Evolutionary conservation across 352 stramenopile genomes (phyloP).

Genomic region (Phytophthora pinifolia): DNA sequence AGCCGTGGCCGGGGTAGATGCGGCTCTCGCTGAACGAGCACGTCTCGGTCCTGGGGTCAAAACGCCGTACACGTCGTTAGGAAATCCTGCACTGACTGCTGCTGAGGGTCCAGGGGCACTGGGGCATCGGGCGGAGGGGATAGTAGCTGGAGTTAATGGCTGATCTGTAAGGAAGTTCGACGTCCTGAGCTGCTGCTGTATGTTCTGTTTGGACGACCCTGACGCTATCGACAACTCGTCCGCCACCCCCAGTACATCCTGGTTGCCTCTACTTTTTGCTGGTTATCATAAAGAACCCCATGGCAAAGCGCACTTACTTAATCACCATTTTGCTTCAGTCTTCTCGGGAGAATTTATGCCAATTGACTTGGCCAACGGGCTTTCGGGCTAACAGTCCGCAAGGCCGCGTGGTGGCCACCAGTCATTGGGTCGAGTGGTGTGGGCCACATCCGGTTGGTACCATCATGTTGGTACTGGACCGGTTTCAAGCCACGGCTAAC

Average conservation of each 20-base stretch:
- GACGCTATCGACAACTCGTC: no score
- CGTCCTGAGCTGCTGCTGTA: no score
- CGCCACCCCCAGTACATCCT: no score
- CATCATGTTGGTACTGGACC: no score
- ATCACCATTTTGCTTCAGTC: constrained; percentile 90
- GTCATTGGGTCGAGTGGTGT: background rate
- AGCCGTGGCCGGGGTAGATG: constrained; percentile 99
- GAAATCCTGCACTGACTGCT: background rate
- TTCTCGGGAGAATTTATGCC: constrained; percentile 90
- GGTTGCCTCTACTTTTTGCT: no score
- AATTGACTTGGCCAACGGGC: constrained; percentile 57
- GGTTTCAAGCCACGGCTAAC: no score
- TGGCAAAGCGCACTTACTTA: constrained; percentile 66
- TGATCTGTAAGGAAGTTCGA: no score
- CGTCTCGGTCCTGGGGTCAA: constrained; percentile 77
- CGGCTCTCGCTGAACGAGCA: constrained; percentile 89
- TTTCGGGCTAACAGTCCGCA: constrained; percentile 13
- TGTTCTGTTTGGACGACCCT: no score
- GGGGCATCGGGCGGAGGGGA: no score
- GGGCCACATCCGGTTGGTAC: no score
- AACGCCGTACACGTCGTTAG: constrained; percentile 26
- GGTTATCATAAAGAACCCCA: constrained; percentile 3
- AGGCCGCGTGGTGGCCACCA: background rate
- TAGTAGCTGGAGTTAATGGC: no score
- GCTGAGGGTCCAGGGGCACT: no score